Base-by-base conservation (phyloP, 2,329 filamentous ascomycete species). In the Chlorencoelia australis region DNA sequence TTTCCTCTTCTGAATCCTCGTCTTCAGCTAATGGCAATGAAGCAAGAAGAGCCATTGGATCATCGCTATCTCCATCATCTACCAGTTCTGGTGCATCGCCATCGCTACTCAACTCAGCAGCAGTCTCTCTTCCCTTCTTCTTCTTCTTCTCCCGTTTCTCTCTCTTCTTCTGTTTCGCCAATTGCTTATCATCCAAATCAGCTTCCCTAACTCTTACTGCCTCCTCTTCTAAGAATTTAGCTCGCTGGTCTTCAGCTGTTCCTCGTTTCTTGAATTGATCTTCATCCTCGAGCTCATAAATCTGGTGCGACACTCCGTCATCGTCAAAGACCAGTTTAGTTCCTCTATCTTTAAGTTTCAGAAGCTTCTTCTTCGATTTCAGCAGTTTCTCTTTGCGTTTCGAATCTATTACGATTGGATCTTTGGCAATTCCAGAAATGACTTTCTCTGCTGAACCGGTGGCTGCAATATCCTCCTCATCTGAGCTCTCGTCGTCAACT, bases 381-480 rank as follows among this genome's bases (percentile, higher is more conserved):
- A 96, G 73, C n/a, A 94, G 73, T 65, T 95, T 96, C 63, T 94
- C 89, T 48, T 87, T 80, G 16, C 91, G 85, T 60, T 96, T 93
- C 9, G 87, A 94, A 64, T 98, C 91, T 44, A 98, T 77, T 14
- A 94, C 65, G 29, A 94, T 69, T 2, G 84, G 75, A 18, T 82
- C 75, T 43, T 72, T 75, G 35, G 79, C 79, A 9, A 82, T 68
- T 2, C 80, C 70, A 25, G 73, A 62, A 32, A 95, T 69, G 2
- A 78, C 68, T 60, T 78, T 82, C 33, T 64, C 62, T 30, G 59
- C 54, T 16, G 62, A 59, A 4, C 59, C 62, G 24, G 56, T 50
- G 22, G 59, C 51, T 37, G 59, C 59, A 15, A 59, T 61, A 3
- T 65, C 65, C 4, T 58, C 62, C 2, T 66, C 68, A 2, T 66